Conservation (phyloP, 208 protist genomes). For the Crithidia brevicula region DNA sequence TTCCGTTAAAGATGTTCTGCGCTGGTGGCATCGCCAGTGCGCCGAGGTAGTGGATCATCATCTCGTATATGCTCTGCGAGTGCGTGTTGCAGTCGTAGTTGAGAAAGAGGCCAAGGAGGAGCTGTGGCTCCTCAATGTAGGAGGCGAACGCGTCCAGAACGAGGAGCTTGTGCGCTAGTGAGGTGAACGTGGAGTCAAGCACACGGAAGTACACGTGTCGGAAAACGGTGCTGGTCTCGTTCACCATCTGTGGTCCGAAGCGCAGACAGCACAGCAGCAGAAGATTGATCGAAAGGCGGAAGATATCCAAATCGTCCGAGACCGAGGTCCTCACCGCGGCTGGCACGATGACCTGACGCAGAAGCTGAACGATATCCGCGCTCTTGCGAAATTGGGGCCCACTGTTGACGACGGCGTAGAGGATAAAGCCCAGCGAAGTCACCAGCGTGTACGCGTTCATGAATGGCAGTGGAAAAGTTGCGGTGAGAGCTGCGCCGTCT, state of each 20-base stretch:
- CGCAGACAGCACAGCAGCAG: slow-evolving; percentile 86
- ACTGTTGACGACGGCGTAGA: slow-evolving; percentile 86
- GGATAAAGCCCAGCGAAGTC: slow-evolving; percentile 58
- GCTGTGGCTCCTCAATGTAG: slow-evolving; percentile 94
- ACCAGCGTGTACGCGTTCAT: slow-evolving; percentile 34
- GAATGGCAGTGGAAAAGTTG: slow-evolving; percentile 13
- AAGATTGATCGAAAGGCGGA: slow-evolving; percentile 91
- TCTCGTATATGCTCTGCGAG: slow-evolving; percentile 94
- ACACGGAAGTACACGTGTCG: slow-evolving; percentile 93
- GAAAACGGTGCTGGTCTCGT: slow-evolving; percentile 94
- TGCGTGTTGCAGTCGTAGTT: slow-evolving; percentile 98
- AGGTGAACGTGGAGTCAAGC: slow-evolving; percentile 85
- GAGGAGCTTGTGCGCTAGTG: slow-evolving; percentile 89
- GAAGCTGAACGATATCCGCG: slow-evolving; percentile 62
- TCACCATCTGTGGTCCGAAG: slow-evolving; percentile 93
- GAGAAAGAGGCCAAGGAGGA: slow-evolving; percentile 95
- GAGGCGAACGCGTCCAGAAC: slow-evolving; percentile 88
- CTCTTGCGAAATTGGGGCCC: slow-evolving; percentile 88
- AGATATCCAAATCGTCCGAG: slow-evolving; percentile 82
- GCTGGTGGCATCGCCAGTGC: slow-evolving; percentile 48
- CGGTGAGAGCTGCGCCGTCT: slow-evolving; percentile 8
- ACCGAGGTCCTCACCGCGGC: slow-evolving; percentile 88
- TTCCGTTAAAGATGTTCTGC: slow-evolving; percentile 27
- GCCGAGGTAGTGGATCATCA: slow-evolving; percentile 93
- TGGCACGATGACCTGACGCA: slow-evolving; percentile 85